These are phyloP conservation scores for Pistacia vera DNA, from an alignment of 345 rosid species.

Conservation along the genomic window DNA sequence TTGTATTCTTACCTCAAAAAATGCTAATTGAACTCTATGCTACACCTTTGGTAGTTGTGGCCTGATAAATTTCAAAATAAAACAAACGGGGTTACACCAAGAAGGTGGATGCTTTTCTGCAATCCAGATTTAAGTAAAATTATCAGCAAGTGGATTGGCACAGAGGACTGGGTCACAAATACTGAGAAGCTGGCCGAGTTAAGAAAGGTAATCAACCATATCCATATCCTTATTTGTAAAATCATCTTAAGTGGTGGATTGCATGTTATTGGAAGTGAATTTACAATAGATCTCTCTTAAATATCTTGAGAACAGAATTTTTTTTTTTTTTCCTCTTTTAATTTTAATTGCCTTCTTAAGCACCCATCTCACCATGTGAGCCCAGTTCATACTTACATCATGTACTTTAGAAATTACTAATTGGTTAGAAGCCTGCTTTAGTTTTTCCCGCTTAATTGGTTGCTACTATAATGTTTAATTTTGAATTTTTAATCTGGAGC, in stretches of 20 bases:
- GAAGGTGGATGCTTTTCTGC: constrained; percentile 81
- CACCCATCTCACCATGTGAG: background rate
- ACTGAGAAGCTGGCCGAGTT: constrained; percentile 65
- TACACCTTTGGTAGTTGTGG: constrained; percentile 56
- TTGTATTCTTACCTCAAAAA: background rate
- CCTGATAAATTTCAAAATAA: constrained; percentile 77
- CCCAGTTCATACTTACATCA: background rate
- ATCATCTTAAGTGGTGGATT: constrained; percentile 6
- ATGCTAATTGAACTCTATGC: constrained; percentile 16
- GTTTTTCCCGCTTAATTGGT: background rate
- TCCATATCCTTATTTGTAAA: background rate
- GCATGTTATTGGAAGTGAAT: constrained; percentile 2
- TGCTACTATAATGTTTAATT: background rate
- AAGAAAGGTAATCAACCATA: constrained; percentile 42
- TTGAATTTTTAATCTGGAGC: background rate
- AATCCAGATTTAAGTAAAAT: constrained; percentile 69
- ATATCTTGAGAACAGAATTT: background rate
- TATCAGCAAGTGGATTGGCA: constrained; percentile 65
- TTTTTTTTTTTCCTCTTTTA: background rate
- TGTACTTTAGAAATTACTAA: background rate
- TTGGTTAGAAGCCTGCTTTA: background rate
- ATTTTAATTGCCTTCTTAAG: background rate
- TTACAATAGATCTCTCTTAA: background rate
- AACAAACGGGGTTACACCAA: constrained; percentile 83
- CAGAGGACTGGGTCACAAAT: constrained; percentile 73